phyloP scores from a whole-genome alignment of 2,329 filamentous ascomycete genomes.

The Aspergillus puulaauensis region DNA sequence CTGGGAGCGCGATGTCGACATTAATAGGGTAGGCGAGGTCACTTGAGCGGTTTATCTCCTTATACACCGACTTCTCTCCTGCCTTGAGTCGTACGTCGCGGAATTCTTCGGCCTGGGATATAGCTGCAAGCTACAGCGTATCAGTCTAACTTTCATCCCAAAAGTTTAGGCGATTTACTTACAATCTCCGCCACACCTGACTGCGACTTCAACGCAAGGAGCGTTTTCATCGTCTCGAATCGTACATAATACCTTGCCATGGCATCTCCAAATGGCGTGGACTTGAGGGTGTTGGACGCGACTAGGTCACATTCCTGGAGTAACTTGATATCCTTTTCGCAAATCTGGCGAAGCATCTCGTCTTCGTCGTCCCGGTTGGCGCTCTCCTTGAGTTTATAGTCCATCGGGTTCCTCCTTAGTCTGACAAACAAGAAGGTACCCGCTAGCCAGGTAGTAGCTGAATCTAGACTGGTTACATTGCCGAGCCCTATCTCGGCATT shows the following conservation, averaged over 20 bases:
- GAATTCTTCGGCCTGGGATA: constrained; percentile 72
- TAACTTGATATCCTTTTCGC: constrained; percentile 65
- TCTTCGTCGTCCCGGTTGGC: constrained; percentile 55
- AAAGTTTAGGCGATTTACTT: constrained; percentile 16
- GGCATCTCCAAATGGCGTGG: constrained; percentile 71
- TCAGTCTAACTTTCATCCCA: constrained; percentile 10
- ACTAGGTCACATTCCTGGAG: constrained; percentile 63
- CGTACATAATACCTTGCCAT: constrained; percentile 83
- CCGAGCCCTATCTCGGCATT: constrained; percentile 81
- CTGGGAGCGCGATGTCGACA: constrained; percentile 61
- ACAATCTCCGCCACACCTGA: constrained; percentile 68
- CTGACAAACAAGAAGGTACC: constrained; percentile 78
- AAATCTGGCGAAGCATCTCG: constrained; percentile 67
- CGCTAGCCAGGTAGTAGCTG: constrained; percentile 71
- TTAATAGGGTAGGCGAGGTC: constrained; percentile 71
- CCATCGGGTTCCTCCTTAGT: constrained; percentile 65
- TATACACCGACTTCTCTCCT: constrained; percentile 68
- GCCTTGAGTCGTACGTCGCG: constrained; percentile 68
- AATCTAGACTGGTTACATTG: constrained; percentile 63
- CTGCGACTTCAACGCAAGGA: constrained; percentile 62
- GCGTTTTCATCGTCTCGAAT: constrained; percentile 74
- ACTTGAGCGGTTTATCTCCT: constrained; percentile 67
- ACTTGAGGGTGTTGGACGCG: constrained; percentile 52
- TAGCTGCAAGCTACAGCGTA: constrained; percentile 57
- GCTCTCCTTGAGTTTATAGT: constrained; percentile 66